Evolutionary conservation across 2,329 filamentous ascomycete genomes (phyloP).

Genomic region (Beauveria australis): DNA sequence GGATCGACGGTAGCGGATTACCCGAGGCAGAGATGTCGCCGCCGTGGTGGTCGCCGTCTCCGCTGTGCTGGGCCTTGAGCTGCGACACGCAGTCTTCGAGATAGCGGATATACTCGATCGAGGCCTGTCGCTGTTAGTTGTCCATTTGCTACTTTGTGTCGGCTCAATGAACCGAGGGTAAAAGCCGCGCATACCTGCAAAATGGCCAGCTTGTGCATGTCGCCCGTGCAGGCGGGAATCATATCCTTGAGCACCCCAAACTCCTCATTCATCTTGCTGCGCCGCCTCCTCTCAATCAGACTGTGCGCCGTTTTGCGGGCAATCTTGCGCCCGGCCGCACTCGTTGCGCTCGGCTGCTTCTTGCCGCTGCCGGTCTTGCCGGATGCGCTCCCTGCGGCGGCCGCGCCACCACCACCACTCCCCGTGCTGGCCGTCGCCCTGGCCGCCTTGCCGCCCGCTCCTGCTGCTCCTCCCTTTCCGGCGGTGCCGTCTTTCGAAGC

Average conservation of each 20-base stretch:
- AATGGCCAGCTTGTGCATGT: conserved; percentile 97
- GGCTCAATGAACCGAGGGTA: no score
- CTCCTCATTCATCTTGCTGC: conserved; percentile 99
- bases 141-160: not conserved
- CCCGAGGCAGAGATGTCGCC: conserved; percentile 20
- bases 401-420: not conserved
- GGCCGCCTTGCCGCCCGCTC: conserved; percentile 8
- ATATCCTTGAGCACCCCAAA: conserved; percentile 88
- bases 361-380: conserved; percentile 47
- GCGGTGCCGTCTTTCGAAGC: conserved; percentile 19
- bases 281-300: conserved; percentile 77
- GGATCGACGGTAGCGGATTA: conserved; percentile 27
- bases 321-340: conserved; percentile 85
- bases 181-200: conserved; percentile 63
- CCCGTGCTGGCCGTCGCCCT: conserved; percentile 17
- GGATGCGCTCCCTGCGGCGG: conserved; percentile 8
- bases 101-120: conserved; percentile 93
- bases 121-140: conserved; percentile 51
- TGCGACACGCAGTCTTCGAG: conserved; percentile 80
- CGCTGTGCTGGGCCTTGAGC: conserved; percentile 55
- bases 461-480: not conserved
- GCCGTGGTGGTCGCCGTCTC: conserved; percentile 22
- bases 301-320: conserved; percentile 95
- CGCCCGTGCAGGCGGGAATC: conserved; percentile 91
- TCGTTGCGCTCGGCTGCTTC: conserved; percentile 68